These are phyloP conservation scores for Aspergillus sp. DNA, from an alignment of 2,329 filamentous ascomycete species.

Conservation along the genomic window DNA sequence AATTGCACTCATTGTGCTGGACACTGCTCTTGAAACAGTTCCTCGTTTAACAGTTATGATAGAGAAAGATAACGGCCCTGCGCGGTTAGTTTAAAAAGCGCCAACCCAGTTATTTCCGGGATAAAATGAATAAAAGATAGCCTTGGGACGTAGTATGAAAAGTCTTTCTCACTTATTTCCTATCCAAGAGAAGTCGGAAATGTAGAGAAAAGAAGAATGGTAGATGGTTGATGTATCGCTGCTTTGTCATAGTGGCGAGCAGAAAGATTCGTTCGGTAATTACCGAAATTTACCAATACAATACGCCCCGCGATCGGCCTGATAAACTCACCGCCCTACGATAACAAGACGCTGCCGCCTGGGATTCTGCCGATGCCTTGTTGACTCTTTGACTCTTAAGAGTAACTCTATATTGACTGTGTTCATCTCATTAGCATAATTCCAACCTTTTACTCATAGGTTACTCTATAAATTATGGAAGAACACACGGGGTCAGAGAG, in stretches of 20 bases:
- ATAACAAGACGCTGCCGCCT: background rate
- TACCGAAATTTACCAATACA: background rate
- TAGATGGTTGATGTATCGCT: background rate
- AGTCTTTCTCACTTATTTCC: background rate
- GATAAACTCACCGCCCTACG: conserved; percentile 24
- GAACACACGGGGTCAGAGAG: background rate
- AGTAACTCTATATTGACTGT: no score
- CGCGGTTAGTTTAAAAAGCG: background rate
- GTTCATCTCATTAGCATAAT: no score
- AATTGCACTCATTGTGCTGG: conserved; percentile 78
- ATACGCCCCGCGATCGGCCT: conserved; percentile 15
- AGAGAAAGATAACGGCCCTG: conserved; percentile 4
- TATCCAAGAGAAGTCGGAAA: background rate
- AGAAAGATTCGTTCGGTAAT: background rate
- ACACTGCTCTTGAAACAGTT: conserved; percentile 7
- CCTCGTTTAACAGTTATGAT: conserved; percentile 8
- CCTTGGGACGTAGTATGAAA: background rate
- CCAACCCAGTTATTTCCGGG: background rate
- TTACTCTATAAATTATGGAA: background rate
- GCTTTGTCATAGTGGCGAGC: conserved; percentile 18
- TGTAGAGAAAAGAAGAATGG: background rate
- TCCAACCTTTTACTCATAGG: no score
- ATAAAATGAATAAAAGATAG: background rate
- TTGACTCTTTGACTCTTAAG: background rate
- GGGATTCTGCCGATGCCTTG: background rate